Conservation (phyloP, 768 basidiomycete species). For the Xerocomellus chrysenteron region DNA sequence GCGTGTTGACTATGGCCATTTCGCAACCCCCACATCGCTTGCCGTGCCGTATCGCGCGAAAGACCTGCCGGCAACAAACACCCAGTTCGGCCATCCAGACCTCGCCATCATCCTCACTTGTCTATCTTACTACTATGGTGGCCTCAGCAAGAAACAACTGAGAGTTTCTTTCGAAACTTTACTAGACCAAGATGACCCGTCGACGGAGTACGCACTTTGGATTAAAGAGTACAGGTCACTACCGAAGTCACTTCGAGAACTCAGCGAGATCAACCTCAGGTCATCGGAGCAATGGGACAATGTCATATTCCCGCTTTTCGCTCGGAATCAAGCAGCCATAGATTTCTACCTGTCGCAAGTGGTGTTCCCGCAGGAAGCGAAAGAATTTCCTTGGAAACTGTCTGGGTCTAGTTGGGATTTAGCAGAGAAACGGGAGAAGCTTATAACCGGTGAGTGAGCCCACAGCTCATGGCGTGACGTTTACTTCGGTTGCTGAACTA, state of each 20-base stretch:
- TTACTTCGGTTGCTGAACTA: neutral
- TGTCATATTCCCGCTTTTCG: neutral
- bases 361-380: conserved; percentile 36
- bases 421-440: conserved; percentile 19
- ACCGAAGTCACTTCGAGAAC: neutral
- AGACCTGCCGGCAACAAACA: conserved; percentile 30
- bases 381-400: conserved; percentile 32
- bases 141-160: neutral
- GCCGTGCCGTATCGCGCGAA: conserved; percentile 38
- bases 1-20: conserved; percentile 33
- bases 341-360: conserved; percentile 24
- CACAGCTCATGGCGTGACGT: neutral
- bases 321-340: neutral
- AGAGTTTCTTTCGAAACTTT: neutral
- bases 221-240: neutral
- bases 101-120: conserved; percentile 31
- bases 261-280: neutral
- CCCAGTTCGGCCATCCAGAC: conserved; percentile 39
- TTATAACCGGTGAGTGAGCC: conserved; percentile 5
- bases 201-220: neutral
- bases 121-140: conserved; percentile 32
- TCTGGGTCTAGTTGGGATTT: conserved; percentile 36
- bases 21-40: conserved; percentile 1
- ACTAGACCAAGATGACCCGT: conserved; percentile 2
- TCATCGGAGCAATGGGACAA: conserved; percentile 9